These are phyloP conservation scores for Pseudocercospora eumusae DNA, from an alignment of 2,329 filamentous ascomycete genomes.

Conservation along the genomic window DNA sequence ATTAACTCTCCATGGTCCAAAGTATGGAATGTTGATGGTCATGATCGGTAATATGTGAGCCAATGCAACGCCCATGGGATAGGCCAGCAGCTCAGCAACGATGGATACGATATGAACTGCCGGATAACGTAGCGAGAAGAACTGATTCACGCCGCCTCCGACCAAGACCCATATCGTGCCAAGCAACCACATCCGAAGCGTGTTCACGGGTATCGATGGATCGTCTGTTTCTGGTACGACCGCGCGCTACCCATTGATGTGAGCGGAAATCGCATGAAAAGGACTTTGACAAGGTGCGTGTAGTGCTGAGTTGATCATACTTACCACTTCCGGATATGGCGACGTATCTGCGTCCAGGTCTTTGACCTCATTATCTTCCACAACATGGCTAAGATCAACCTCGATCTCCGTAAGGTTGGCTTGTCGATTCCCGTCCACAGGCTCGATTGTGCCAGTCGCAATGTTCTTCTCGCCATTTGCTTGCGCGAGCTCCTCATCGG, in stretches of 20 bases:
- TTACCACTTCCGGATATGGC: constrained; percentile 60
- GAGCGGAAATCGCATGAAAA: background rate
- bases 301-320: background rate
- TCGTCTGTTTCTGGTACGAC: constrained; percentile 67
- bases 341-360: constrained; percentile 46
- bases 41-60: constrained; percentile 65
- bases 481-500: constrained; percentile 19
- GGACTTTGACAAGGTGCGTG: background rate
- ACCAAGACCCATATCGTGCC: constrained; percentile 50
- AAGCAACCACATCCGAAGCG: constrained; percentile 52
- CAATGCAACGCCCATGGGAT: constrained; percentile 79
- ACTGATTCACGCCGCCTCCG: constrained; percentile 62
- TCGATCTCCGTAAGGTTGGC: constrained; percentile 35
- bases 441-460: constrained; percentile 18
- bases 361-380: constrained; percentile 49
- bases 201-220: constrained; percentile 63
- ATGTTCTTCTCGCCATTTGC: constrained; percentile 23
- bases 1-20: constrained; percentile 38
- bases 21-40: constrained; percentile 57
- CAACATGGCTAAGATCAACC: constrained; percentile 42
- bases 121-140: constrained; percentile 87
- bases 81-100: constrained; percentile 80
- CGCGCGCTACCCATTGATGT: constrained; percentile 45
- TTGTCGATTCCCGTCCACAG: constrained; percentile 32
- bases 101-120: constrained; percentile 88